Percentiles rank a stretch among this genome's conserved stretches.
phyloP scores from a whole-genome alignment of 768 basidiomycete species.

The Trametopsis cervina region DNA sequence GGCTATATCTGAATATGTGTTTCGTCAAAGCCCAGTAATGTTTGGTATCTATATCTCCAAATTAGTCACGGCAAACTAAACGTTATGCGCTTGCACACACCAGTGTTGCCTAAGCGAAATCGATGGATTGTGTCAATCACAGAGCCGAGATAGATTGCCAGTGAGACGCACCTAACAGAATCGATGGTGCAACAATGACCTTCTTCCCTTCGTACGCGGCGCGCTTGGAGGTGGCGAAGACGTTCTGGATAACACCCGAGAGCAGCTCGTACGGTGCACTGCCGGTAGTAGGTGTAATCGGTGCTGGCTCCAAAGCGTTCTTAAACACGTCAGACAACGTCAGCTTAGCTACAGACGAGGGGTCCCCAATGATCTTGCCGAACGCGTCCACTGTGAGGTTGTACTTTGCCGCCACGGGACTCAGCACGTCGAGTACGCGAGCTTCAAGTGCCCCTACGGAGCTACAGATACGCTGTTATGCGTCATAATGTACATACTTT shows the following conservation, averaged over 20 bases:
- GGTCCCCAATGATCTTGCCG: constrained; percentile 37
- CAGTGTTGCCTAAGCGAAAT: constrained; percentile 25
- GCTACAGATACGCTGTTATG: background rate
- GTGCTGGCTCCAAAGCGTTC: constrained; percentile 58
- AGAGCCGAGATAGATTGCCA: background rate
- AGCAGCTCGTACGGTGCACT: constrained; percentile 28
- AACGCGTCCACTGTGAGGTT: constrained; percentile 58
- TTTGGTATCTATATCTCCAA: constrained; percentile 30
- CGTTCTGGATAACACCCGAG: constrained; percentile 27
- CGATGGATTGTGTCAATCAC: background rate
- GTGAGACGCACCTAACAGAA: constrained; percentile 7
- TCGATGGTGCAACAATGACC: constrained; percentile 17
- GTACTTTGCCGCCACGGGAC: constrained; percentile 38
- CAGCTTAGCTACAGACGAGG: constrained; percentile 33
- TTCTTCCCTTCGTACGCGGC: constrained; percentile 14
- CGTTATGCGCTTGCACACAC: too few relatives aligned
- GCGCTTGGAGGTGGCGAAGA: constrained; percentile 15
- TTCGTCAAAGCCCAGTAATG: constrained; percentile 37
- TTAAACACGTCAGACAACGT: constrained; percentile 42
- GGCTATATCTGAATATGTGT: constrained; percentile 67
- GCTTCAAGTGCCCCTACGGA: constrained; percentile 8
- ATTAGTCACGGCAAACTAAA: too few relatives aligned
- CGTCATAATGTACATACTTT: constrained; percentile 11
- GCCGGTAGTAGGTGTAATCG: constrained; percentile 40
- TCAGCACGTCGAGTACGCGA: constrained; percentile 26